Percentiles rank a stretch among this genome's conserved stretches.
Evolutionary conservation across 768 basidiomycete species (phyloP).

Genomic region (Termitomyces sp.): DNA sequence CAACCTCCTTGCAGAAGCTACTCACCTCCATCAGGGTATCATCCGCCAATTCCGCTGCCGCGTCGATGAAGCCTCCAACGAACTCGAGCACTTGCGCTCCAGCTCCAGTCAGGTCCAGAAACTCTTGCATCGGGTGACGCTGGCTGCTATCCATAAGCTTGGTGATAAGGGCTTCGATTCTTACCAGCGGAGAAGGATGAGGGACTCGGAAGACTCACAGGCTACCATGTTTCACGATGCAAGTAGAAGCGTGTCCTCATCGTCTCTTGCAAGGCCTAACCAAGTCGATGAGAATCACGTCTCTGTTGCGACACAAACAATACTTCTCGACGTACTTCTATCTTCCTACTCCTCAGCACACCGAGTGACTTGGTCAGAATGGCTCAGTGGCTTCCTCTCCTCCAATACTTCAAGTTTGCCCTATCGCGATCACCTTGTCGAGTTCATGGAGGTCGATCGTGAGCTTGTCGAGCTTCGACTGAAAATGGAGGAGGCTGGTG

Average conservation of each 20-base stretch:
- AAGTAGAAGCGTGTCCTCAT: slow-evolving; percentile 12
- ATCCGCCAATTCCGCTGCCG: slow-evolving; percentile 48
- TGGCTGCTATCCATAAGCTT: slow-evolving; percentile 41
- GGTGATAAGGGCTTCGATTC: slow-evolving; percentile 28
- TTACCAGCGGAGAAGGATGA: slow-evolving; percentile 29
- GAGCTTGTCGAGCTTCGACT: slow-evolving; percentile 21
- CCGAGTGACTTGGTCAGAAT: slow-evolving; percentile 30
- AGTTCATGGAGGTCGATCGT: slow-evolving; percentile 23
- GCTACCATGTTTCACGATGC: slow-evolving; percentile 35
- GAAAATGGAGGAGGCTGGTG: slow-evolving; percentile 10
- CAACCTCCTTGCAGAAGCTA: slow-evolving; percentile 41
- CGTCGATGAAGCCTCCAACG: slow-evolving; percentile 44
- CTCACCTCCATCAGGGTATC: slow-evolving; percentile 39
- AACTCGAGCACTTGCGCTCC: slow-evolving; percentile 42
- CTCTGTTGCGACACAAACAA: slow-evolving; percentile 25
- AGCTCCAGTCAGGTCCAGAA: slow-evolving; percentile 38
- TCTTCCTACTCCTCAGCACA: slow-evolving; percentile 6
- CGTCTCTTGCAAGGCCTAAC: slow-evolving; percentile 11
- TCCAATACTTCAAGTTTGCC: slow-evolving; percentile 26
- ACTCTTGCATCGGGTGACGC: slow-evolving; percentile 38
- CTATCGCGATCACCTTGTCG: slow-evolving; percentile 23
- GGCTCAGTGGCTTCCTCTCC: slow-evolving; percentile 28
- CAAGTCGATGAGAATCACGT: slow-evolving; percentile 12
- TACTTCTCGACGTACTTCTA: slow-evolving; percentile 15
- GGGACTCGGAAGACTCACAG: slow-evolving; percentile 67